These are phyloP conservation scores for Wallacemonas collosoma DNA, from an alignment of 208 protist species.

Conservation along the genomic window DNA sequence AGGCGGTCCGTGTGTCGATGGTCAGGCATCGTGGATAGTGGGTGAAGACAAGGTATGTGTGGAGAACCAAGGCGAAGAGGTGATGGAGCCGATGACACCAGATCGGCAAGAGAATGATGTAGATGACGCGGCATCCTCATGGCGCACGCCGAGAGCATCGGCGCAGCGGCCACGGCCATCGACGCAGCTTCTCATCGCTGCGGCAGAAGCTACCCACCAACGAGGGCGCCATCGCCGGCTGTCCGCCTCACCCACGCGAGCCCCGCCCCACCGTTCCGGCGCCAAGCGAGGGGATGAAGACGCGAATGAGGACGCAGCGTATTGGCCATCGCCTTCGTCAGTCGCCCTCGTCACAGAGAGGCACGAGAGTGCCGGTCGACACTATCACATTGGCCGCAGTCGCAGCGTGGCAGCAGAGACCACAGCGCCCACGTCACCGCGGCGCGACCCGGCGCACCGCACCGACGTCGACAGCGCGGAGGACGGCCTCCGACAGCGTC, in stretches of 20 bases:
- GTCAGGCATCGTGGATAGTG: not conserved
- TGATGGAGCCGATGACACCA: not conserved
- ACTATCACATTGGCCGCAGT: not conserved
- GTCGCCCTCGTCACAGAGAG: too few relatives aligned
- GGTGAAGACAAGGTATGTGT: not conserved
- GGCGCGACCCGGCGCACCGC: too few relatives aligned
- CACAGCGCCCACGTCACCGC: not conserved
- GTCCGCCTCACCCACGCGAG: not conserved
- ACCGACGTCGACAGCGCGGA: not conserved
- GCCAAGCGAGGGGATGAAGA: too few relatives aligned
- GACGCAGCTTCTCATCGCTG: not conserved
- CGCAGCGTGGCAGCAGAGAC: not conserved
- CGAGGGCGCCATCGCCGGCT: not conserved
- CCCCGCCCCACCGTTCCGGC: too few relatives aligned
- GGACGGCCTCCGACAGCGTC: not conserved
- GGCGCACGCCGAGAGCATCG: not conserved
- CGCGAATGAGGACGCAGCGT: too few relatives aligned
- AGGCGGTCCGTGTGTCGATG: not conserved
- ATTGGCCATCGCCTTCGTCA: too few relatives aligned
- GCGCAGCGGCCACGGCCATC: conserved; percentile 4
- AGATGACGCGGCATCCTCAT: not conserved
- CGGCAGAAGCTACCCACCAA: not conserved
- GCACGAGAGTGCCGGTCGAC: not conserved
- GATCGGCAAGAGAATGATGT: not conserved
- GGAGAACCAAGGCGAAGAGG: not conserved